These are phyloP conservation scores for Trichoderma atroviride DNA, from an alignment of 2,329 filamentous ascomycete genomes.

Conservation along the genomic window DNA sequence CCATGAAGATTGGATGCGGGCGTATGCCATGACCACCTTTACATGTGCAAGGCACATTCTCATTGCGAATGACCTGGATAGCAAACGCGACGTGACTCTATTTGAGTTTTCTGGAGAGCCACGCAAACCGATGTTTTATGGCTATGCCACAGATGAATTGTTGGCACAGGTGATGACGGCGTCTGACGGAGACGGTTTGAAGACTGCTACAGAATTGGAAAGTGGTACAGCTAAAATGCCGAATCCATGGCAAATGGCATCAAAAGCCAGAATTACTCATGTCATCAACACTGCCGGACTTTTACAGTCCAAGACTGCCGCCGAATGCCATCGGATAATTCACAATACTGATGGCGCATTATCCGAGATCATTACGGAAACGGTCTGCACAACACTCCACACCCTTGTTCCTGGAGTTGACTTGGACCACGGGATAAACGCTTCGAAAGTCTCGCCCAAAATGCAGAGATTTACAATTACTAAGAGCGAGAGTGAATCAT, in stretches of 20 bases:
- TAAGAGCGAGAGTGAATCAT: not conserved
- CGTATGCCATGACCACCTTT: not conserved
- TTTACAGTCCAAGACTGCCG: not conserved
- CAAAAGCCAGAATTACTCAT: not conserved
- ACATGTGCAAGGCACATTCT: not conserved
- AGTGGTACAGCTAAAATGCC: not conserved
- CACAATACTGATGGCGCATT: not conserved
- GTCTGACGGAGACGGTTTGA: not conserved
- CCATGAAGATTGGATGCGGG: not conserved
- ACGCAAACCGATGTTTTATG: not conserved
- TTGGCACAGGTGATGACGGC: not conserved
- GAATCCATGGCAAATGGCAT: not conserved
- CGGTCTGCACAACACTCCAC: not conserved
- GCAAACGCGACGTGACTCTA: no score
- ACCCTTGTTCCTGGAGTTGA: not conserved
- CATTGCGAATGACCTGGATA: no score
- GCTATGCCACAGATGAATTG: not conserved
- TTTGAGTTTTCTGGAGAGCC: no score
- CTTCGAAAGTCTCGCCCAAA: rapidly evolving
- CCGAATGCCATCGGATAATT: not conserved
- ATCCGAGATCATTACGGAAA: not conserved
- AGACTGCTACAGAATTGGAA: no score
- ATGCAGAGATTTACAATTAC: not conserved
- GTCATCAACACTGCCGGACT: not conserved
- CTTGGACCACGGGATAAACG: not conserved